Conservation (phyloP, 1,284 basidiomycete genomes). For the Melampsora abietis-canadensis region DNA sequence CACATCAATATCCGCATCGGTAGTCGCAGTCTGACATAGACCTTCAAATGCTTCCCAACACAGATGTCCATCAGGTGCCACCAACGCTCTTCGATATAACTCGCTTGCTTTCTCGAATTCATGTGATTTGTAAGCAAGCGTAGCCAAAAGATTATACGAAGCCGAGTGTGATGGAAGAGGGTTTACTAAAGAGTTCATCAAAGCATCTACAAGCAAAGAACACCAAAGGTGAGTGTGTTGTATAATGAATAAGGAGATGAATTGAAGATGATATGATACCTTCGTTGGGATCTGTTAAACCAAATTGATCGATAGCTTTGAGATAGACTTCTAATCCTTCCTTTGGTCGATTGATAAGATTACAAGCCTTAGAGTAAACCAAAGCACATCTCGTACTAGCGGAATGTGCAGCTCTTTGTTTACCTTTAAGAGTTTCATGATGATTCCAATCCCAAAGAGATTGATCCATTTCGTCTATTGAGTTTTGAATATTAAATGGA, state of each 20-base stretch:
- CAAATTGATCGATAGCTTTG: conserved; percentile 23
- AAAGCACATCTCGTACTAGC: conserved; percentile 49
- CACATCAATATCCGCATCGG: conserved; percentile 18
- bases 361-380: conserved; percentile 48
- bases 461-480: not conserved
- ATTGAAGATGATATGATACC: not conserved
- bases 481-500: conserved; percentile 24
- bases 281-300: conserved; percentile 14
- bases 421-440: conserved; percentile 2
- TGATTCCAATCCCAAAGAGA: not conserved
- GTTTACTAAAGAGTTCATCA: conserved; percentile 10
- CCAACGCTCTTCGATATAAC: conserved; percentile 30
- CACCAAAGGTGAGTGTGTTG: not conserved
- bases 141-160: conserved; percentile 24
- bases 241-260: not conserved
- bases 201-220: not conserved
- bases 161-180: conserved; percentile 25
- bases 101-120: conserved; percentile 37
- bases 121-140: conserved; percentile 30
- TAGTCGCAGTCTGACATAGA: conserved; percentile 26
- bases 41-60: conserved; percentile 44
- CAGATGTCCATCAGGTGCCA: conserved; percentile 38
- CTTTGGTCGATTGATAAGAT: conserved; percentile 45
- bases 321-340: conserved; percentile 49
- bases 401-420: conserved; percentile 47